Evolutionary conservation across 805 yeast genomes (phyloP).

Genomic region (Lipomyces yamanashiensis): DNA sequence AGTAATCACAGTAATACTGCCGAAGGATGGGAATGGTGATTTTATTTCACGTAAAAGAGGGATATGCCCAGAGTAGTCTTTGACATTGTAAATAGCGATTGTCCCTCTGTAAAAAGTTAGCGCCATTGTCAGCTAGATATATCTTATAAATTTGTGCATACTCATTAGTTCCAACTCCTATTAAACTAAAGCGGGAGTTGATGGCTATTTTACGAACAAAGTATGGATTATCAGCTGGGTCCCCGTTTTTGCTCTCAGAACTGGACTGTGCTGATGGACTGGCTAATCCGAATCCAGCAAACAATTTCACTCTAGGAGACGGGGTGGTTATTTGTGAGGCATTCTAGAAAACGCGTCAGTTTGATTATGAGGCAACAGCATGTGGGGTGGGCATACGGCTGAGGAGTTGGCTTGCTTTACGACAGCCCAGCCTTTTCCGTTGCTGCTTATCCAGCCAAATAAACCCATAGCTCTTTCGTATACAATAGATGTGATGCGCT

Average conservation of each 20-base stretch:
- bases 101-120: slow-evolving; percentile 41
- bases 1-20: slow-evolving; percentile 39
- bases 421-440: slow-evolving; percentile 41
- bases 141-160: slow-evolving; percentile 2
- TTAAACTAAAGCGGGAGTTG: slow-evolving; percentile 50
- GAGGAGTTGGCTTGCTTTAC: slow-evolving; percentile 11
- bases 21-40: slow-evolving; percentile 40
- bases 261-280: background rate
- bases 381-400: background rate
- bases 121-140: background rate
- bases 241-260: background rate
- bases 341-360: background rate
- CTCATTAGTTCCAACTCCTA: slow-evolving; percentile 49
- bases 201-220: slow-evolving; percentile 44
- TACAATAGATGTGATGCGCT: slow-evolving; percentile 34
- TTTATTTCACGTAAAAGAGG: slow-evolving; percentile 44
- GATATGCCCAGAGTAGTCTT: slow-evolving; percentile 45
- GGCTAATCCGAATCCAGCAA: slow-evolving; percentile 23
- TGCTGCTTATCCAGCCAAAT: slow-evolving; percentile 40
- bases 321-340: slow-evolving; percentile 20
- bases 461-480: slow-evolving; percentile 44
- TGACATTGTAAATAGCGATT: slow-evolving; percentile 48
- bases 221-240: slow-evolving; percentile 15
- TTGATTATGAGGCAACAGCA: background rate
- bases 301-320: slow-evolving; percentile 23